phyloP scores from a whole-genome alignment of 495 filamentous ascomycete species.

The Neurospora intermedia region DNA sequence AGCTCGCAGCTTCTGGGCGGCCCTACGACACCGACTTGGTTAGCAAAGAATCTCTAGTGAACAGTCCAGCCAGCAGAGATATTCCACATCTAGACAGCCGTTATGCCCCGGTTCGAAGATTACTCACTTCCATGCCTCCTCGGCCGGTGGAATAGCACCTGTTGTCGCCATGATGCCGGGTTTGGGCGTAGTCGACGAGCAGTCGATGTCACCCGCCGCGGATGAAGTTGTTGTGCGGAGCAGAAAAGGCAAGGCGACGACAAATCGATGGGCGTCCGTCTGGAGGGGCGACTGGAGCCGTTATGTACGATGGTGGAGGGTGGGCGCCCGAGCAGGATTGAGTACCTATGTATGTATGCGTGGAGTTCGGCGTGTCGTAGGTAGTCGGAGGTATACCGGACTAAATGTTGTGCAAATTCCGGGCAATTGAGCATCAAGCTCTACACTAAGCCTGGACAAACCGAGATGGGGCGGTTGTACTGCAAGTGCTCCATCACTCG shows the following conservation, averaged over 20 bases:
- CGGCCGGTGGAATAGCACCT: slow-evolving; percentile 5
- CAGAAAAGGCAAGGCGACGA: background rate
- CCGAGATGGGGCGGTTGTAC: slow-evolving; percentile 2
- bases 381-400: background rate
- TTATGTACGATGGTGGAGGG: background rate
- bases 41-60: slow-evolving; percentile 1
- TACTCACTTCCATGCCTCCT: slow-evolving; percentile 20
- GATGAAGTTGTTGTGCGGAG: background rate
- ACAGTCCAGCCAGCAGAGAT: background rate
- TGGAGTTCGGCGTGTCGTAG: background rate
- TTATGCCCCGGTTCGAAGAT: background rate
- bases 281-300: background rate
- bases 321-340: background rate
- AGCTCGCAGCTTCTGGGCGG: slow-evolving; percentile 15
- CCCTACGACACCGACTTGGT: slow-evolving; percentile 6
- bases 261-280: background rate
- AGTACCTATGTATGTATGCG: background rate
- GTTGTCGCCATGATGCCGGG: background rate
- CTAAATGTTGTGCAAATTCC: background rate
- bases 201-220: background rate
- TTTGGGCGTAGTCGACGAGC: background rate
- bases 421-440: background rate
- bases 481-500: slow-evolving; percentile 25
- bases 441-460: background rate
- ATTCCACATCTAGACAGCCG: background rate